A percentile compares a stretch with the other conserved stretches of the same genome.
phyloP scores from a whole-genome alignment of 306 rosid genomes.

The Malus orientalis region DNA sequence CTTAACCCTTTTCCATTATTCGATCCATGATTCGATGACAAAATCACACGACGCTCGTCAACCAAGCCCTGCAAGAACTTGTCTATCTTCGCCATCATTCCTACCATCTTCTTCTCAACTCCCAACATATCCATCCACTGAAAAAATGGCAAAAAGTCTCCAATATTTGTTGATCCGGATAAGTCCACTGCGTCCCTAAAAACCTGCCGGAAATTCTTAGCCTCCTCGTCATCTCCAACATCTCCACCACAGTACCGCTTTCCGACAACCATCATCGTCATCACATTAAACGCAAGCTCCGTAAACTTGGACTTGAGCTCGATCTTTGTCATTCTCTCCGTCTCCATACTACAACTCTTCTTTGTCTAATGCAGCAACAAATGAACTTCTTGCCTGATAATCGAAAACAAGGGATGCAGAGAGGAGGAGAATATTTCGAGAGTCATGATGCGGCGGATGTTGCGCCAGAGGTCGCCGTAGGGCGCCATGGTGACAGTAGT shows the following conservation, averaged over 20 bases:
- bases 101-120: slow-evolving; percentile 7
- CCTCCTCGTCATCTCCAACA: not conserved
- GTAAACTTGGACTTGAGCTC: slow-evolving; percentile 3
- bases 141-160: slow-evolving; percentile 5
- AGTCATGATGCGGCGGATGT: slow-evolving; percentile 11
- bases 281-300: slow-evolving; percentile 11
- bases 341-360: not conserved
- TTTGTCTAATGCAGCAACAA: not conserved
- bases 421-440: slow-evolving; percentile 17
- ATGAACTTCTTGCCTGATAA: not conserved
- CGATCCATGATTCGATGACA: not conserved
- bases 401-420: not conserved
- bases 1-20: not conserved
- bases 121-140: slow-evolving; percentile 8
- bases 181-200: not conserved
- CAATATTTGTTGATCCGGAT: not conserved
- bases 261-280: slow-evolving; percentile 18
- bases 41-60: not conserved
- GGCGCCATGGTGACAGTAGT: not conserved
- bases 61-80: slow-evolving; percentile 4
- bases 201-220: slow-evolving; percentile 1
- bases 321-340: not conserved
- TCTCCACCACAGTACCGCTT: slow-evolving; percentile 6
- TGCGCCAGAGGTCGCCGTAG: slow-evolving; percentile 26
- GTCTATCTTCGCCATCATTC: slow-evolving; percentile 13